phyloP scores from a whole-genome alignment of 495 filamentous ascomycete genomes.

The Aspergillus leporis region DNA sequence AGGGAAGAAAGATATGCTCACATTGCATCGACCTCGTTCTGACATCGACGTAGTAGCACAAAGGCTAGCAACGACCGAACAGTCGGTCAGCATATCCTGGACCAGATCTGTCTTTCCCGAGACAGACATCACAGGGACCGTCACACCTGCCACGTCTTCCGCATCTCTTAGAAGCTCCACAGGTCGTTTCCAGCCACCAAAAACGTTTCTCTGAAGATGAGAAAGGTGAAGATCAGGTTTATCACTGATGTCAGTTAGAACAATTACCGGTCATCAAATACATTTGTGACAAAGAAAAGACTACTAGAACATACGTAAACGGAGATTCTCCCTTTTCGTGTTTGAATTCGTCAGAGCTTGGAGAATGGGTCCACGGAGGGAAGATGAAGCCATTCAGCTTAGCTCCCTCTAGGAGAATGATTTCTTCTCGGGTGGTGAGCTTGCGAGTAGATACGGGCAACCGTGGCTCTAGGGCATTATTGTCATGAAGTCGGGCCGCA shows the following conservation, averaged over 20 bases:
- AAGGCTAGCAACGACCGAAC: constrained; percentile 94
- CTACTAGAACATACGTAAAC: constrained; percentile 53
- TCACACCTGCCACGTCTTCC: constrained; percentile 9
- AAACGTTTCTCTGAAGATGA: constrained; percentile 63
- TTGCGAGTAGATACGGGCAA: constrained; percentile 55
- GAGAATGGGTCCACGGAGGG: constrained; percentile 72
- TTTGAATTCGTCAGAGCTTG: constrained; percentile 55
- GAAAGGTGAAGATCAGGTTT: constrained; percentile 68
- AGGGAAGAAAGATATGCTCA: constrained; percentile 27
- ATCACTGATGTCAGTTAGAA: constrained; percentile 59
- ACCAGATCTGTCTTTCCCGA: constrained; percentile 70
- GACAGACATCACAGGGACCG: constrained; percentile 53
- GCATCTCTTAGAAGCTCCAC: constrained; percentile 45
- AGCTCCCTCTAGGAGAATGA: constrained; percentile 73
- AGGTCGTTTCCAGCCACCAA: constrained; percentile 81
- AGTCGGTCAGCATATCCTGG: constrained; percentile 92
- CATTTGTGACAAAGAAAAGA: not conserved
- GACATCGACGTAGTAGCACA: constrained; percentile 74
- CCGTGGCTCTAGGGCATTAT: constrained; percentile 21
- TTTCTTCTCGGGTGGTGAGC: constrained; percentile 71
- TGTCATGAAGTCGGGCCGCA: constrained; percentile 22
- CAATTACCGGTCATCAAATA: not conserved
- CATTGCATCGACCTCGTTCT: constrained; percentile 60
- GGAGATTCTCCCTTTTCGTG: constrained; percentile 31
- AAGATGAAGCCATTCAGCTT: constrained; percentile 79